phyloP scores from a whole-genome alignment of 2,329 filamentous ascomycete species.

The Alternaria metachromatica region DNA sequence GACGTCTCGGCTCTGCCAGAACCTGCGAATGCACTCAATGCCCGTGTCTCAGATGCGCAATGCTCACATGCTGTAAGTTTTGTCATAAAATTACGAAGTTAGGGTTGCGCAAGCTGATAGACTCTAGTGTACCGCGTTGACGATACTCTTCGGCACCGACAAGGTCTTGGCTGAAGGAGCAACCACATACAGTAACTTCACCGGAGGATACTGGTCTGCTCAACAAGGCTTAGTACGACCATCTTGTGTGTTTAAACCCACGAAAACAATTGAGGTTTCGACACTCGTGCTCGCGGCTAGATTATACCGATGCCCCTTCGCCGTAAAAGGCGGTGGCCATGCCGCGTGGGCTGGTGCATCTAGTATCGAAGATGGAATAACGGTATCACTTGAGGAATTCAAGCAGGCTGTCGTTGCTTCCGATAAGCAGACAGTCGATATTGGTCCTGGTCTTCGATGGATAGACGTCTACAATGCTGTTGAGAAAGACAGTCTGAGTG shows the following conservation, averaged over 20 bases:
- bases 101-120: neutral
- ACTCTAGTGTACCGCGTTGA: conserved; percentile 22
- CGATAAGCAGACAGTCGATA: conserved; percentile 29
- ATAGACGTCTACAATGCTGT: conserved; percentile 33
- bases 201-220: conserved; percentile 28
- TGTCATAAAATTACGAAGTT: neutral
- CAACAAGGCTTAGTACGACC: conserved; percentile 30
- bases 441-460: conserved; percentile 41
- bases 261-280: conserved; percentile 15
- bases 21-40: neutral
- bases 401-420: conserved; percentile 31
- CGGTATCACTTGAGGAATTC: conserved; percentile 48
- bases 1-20: neutral
- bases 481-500: conserved; percentile 28
- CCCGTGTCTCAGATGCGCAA: neutral
- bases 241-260: conserved; percentile 30
- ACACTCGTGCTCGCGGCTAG: conserved; percentile 18
- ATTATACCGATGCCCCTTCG: conserved; percentile 43
- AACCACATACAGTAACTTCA: conserved; percentile 13
- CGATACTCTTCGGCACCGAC: conserved; percentile 17
- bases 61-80: conserved; percentile 1
- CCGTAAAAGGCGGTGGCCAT: conserved; percentile 54
- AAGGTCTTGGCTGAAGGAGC: conserved; percentile 9
- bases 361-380: conserved; percentile 53
- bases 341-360: conserved; percentile 47